These are phyloP conservation scores for Symbiodinium pilosum DNA, from an alignment of 73 alveolate genomes.

Conservation along the genomic window DNA sequence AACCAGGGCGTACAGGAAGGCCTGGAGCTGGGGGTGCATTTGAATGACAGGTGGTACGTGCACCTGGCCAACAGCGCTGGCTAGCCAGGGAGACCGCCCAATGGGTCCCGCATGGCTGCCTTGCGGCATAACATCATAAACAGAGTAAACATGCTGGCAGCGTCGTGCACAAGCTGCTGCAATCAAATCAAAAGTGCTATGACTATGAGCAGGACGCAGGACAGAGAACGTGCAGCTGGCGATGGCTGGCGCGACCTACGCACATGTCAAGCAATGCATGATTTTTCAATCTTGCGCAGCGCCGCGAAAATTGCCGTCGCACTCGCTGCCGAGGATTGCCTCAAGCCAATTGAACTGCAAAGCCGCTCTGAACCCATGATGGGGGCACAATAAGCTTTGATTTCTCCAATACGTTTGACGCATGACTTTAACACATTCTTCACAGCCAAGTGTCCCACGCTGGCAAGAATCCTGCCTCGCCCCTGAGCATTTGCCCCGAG, in stretches of 20 bases:
- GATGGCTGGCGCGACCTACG: background rate
- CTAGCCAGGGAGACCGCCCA: background rate
- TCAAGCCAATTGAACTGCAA: background rate
- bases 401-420: background rate
- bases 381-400: background rate
- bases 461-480: background rate
- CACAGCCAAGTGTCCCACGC: background rate
- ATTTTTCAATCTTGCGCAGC: background rate
- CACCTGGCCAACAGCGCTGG: background rate
- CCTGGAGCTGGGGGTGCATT: background rate
- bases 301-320: background rate
- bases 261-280: background rate
- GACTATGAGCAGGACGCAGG: background rate
- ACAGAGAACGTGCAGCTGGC: background rate
- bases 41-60: background rate
- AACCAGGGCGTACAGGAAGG: background rate
- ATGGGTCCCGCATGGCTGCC: background rate
- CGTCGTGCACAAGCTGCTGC: background rate
- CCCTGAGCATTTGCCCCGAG: background rate
- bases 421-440: background rate
- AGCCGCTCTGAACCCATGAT: background rate
- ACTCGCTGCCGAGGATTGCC: constrained; percentile 1
- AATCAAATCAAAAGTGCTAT: background rate
- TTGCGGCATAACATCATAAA: background rate
- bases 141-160: background rate